Evolutionary conservation across 192 early-diverging fungal genomes (phyloP).

Genomic region (Backusella mclennaniae): DNA sequence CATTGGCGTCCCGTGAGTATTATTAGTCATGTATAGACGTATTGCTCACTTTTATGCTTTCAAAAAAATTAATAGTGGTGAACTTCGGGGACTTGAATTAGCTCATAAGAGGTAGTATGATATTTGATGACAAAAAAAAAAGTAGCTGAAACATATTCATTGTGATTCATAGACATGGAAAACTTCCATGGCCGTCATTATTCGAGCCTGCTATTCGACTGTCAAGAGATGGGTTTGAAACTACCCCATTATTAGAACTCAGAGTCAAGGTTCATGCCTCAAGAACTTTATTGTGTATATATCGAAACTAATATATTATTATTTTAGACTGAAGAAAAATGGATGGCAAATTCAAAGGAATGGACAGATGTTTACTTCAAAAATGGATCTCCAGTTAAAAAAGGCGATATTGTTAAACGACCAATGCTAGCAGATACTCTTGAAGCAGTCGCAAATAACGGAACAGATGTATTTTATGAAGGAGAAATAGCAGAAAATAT

Average conservation of each 20-base stretch:
- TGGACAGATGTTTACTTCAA: slow-evolving; percentile 66
- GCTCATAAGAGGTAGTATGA: slow-evolving; percentile 65
- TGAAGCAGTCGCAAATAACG: slow-evolving; percentile 60
- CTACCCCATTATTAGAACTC: slow-evolving; percentile 18
- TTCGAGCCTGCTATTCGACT: slow-evolving; percentile 77
- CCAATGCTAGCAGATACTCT: slow-evolving; percentile 60
- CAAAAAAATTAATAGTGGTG: slow-evolving; percentile 53
- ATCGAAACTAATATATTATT: background rate
- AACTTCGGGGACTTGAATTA: slow-evolving; percentile 79
- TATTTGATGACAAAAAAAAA: background rate
- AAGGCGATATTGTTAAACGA: slow-evolving; percentile 67
- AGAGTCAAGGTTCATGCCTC: slow-evolving; percentile 17
- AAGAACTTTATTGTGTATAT: slow-evolving; percentile 13
- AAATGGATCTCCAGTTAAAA: slow-evolving; percentile 59
- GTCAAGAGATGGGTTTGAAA: slow-evolving; percentile 69
- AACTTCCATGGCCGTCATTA: slow-evolving; percentile 76
- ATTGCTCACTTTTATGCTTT: background rate
- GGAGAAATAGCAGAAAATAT: slow-evolving; percentile 69
- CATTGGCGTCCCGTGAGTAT: slow-evolving; percentile 71
- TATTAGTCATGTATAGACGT: background rate
- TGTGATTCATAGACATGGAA: slow-evolving; percentile 57
- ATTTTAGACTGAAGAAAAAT: slow-evolving; percentile 3
- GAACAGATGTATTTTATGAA: slow-evolving; percentile 52
- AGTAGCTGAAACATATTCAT: background rate
- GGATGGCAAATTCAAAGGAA: slow-evolving; percentile 43